Evolutionary conservation across 148 eudicot species (phyloP).

Genomic region (Vaccinium corymbosum): DNA sequence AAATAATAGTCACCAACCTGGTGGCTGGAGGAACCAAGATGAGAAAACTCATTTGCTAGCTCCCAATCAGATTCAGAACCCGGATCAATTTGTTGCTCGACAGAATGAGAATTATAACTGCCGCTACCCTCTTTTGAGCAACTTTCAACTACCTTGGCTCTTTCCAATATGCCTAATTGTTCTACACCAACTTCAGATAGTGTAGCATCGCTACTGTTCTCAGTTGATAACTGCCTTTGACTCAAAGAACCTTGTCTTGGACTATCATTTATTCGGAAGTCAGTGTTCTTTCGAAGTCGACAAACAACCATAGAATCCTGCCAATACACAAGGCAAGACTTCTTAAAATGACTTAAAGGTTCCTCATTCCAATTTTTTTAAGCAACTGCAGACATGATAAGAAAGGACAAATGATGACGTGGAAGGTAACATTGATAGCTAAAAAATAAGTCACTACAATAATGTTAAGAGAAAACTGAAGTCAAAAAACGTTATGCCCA

Average conservation of each 20-base stretch:
- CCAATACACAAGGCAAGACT: conserved; percentile 1
- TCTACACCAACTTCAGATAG: conserved; percentile 32
- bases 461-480: not conserved
- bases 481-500: not conserved
- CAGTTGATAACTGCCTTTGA: conserved; percentile 22
- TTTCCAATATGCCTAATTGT: conserved; percentile 17
- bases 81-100: conserved; percentile 39
- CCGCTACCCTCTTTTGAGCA: conserved; percentile 50
- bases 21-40: conserved; percentile 34
- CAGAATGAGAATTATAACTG: conserved; percentile 55
- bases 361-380: not conserved
- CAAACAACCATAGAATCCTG: conserved; percentile 85
- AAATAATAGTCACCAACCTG: conserved; percentile 21
- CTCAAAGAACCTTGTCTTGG: conserved; percentile 23
- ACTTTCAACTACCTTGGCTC: conserved; percentile 33
- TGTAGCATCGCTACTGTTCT: conserved; percentile 21
- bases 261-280: conserved; percentile 30
- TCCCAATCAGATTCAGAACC: conserved; percentile 41
- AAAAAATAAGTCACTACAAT: not conserved
- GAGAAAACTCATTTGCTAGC: conserved; percentile 23
- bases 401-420: not conserved
- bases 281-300: conserved; percentile 60
- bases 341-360: not conserved
- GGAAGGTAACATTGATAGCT: not conserved
- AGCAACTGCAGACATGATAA: not conserved